These are phyloP conservation scores for Venturiaceae sp. DNA, from an alignment of 2,329 filamentous ascomycete species.

Conservation along the genomic window DNA sequence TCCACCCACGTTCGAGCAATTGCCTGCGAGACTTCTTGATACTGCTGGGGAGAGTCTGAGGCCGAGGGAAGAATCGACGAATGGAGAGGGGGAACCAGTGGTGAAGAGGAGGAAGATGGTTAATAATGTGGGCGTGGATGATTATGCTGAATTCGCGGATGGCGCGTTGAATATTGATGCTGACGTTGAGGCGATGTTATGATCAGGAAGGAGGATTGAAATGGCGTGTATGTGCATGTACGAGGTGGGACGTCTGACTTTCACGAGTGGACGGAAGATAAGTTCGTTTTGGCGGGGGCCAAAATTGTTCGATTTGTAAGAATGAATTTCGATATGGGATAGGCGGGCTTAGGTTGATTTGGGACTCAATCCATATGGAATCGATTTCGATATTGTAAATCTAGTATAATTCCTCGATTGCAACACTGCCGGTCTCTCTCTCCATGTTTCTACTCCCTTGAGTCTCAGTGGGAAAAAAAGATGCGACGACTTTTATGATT, in stretches of 20 bases:
- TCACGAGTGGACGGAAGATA: too few species aligned
- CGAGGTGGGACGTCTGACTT: background rate
- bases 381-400: too few species aligned
- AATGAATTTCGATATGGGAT: too few species aligned
- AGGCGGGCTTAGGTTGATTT: too few species aligned
- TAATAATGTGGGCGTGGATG: conserved; percentile 30
- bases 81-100: conserved; percentile 20
- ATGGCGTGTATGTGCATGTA: background rate
- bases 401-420: too few species aligned
- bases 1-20: background rate
- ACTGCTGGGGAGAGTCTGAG: conserved; percentile 18
- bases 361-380: too few species aligned
- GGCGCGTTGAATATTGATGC: conserved; percentile 12
- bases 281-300: background rate
- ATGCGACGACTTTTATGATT: too few species aligned
- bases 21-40: background rate
- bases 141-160: conserved; percentile 31
- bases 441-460: too few species aligned
- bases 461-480: too few species aligned
- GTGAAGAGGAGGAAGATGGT: conserved; percentile 40
- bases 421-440: too few species aligned
- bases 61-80: conserved; percentile 14
- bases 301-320: background rate
- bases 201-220: background rate
- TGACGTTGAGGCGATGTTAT: conserved; percentile 8